These are phyloP conservation scores for Papiliotrema fonsecae DNA, from an alignment of 1,284 basidiomycete species.

Conservation along the genomic window DNA sequence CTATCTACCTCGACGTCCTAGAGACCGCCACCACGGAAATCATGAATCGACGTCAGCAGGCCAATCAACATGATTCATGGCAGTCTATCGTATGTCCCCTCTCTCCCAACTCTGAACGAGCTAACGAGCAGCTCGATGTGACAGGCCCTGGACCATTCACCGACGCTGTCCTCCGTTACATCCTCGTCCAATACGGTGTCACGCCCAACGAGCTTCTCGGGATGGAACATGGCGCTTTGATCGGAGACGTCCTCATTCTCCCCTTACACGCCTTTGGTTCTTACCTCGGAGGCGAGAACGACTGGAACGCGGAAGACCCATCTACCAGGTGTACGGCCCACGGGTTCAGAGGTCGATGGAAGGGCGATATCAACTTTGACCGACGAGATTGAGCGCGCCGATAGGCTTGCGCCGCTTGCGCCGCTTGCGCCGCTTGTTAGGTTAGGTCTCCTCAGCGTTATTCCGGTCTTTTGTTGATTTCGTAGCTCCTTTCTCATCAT, in stretches of 20 bases:
- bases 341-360: constrained; percentile 13
- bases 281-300: neutral
- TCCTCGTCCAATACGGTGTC: constrained; percentile 28
- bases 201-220: constrained; percentile 16
- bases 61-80: neutral
- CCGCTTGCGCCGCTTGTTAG: too few species aligned
- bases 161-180: constrained; percentile 26
- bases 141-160: constrained; percentile 26
- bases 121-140: constrained; percentile 13
- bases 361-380: constrained; percentile 3
- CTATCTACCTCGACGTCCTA: constrained; percentile 26
- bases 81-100: neutral
- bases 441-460: neutral
- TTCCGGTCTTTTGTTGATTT: too few species aligned
- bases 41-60: neutral
- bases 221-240: constrained; percentile 11
- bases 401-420: too few species aligned
- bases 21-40: constrained; percentile 10
- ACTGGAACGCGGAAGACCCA: constrained; percentile 7
- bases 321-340: constrained; percentile 11
- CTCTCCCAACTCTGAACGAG: neutral
- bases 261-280: constrained; percentile 10
- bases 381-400: neutral
- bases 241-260: constrained; percentile 27
- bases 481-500: too few species aligned